Conservation (phyloP, 2,329 filamentous ascomycete genomes). For the Fusarium illudens region DNA sequence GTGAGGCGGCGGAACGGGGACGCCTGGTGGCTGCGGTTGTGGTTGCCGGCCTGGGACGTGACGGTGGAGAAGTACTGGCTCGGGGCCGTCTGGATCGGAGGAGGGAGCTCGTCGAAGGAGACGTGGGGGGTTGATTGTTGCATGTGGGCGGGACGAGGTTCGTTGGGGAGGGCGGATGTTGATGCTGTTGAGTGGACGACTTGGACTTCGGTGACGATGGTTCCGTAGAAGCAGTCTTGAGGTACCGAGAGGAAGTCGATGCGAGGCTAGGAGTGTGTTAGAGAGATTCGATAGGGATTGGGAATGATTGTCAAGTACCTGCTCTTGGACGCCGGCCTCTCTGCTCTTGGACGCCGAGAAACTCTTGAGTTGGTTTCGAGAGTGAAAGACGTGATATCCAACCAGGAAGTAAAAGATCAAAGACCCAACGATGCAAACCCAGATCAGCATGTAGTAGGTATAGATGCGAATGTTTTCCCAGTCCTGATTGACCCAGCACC, state of each 20-base stretch:
- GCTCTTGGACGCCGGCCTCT: slow-evolving; percentile 44
- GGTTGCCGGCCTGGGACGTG: slow-evolving; percentile 37
- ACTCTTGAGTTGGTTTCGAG: slow-evolving; percentile 64
- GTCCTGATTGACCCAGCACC: slow-evolving; percentile 67
- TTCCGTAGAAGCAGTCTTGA: slow-evolving; percentile 55
- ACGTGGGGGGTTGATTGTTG: slow-evolving; percentile 26
- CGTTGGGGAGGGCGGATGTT: slow-evolving; percentile 30
- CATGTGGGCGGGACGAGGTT: slow-evolving; percentile 38
- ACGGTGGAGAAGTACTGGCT: slow-evolving; percentile 48
- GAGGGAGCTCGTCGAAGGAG: slow-evolving; percentile 36
- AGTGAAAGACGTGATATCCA: slow-evolving; percentile 67
- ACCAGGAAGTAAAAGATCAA: slow-evolving; percentile 64
- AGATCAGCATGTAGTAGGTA: slow-evolving; percentile 69
- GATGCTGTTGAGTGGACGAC: slow-evolving; percentile 48
- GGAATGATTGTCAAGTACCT: slow-evolving; percentile 38
- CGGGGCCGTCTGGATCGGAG: slow-evolving; percentile 27
- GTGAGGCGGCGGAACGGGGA: slow-evolving; percentile 30
- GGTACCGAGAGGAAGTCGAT: slow-evolving; percentile 39
- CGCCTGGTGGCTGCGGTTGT: slow-evolving; percentile 3
- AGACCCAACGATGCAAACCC: slow-evolving; percentile 66
- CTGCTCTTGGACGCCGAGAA: slow-evolving; percentile 52
- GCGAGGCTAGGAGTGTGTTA: slow-evolving; percentile 30
- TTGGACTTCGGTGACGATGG: slow-evolving; percentile 62
- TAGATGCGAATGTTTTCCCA: slow-evolving; percentile 67
- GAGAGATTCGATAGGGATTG: background rate